A percentile compares a stretch with the other conserved stretches of the same genome.
Evolutionary conservation across 2,329 filamentous ascomycete genomes (phyloP).

Genomic region (Diplocarpon mali): DNA sequence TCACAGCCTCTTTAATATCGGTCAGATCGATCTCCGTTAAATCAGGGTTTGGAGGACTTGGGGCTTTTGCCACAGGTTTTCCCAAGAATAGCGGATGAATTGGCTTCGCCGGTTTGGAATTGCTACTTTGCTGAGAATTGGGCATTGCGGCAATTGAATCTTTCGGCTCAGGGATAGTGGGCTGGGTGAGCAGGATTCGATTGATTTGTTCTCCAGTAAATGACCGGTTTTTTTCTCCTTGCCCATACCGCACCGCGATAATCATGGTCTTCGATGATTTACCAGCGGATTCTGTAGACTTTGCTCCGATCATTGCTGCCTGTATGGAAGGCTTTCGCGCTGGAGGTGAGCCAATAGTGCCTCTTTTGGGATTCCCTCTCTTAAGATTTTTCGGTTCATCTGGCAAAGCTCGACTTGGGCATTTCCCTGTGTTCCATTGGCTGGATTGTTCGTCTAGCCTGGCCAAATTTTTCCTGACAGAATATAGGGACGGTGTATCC

Average conservation of each 20-base stretch:
- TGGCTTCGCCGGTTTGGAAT: conserved; percentile 29
- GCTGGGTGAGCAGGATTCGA: conserved; percentile 39
- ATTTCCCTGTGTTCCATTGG: neutral
- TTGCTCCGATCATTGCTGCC: conserved; percentile 3
- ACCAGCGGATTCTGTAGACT: conserved; percentile 21
- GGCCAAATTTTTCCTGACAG: no score
- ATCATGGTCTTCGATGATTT: conserved; percentile 34
- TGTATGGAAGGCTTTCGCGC: neutral
- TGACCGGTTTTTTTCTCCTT: conserved; percentile 33
- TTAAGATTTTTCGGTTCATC: conserved; percentile 38
- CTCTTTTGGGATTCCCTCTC: conserved; percentile 47
- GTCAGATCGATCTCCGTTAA: conserved; percentile 5
- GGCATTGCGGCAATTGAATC: conserved; percentile 6
- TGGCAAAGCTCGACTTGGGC: neutral
- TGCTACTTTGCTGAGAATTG: conserved; percentile 20
- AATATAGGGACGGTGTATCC: no score
- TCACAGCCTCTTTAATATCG: neutral
- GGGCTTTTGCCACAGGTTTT: conserved; percentile 32
- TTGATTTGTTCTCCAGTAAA: conserved; percentile 50
- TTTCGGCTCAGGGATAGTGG: neutral
- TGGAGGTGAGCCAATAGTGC: conserved; percentile 47
- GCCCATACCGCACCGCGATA: conserved; percentile 49
- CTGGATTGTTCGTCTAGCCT: no score
- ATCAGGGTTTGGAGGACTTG: conserved; percentile 7
- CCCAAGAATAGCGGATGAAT: conserved; percentile 62